Evolutionary conservation across 805 yeast species (phyloP).

Genomic region (Suhomyces canberraensis): DNA sequence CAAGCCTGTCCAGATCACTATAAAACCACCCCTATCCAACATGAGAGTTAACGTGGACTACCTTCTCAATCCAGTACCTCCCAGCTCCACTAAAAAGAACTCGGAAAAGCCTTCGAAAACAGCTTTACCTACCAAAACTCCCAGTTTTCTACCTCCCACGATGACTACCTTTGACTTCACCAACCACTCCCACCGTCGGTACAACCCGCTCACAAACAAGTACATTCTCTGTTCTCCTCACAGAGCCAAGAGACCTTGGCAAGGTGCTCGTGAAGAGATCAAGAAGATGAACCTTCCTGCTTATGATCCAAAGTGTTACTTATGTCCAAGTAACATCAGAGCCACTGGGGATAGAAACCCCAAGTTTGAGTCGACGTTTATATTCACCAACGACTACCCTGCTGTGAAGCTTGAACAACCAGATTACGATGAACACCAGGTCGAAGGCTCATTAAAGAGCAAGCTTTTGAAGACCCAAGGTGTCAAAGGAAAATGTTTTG

Average conservation of each 20-base stretch:
- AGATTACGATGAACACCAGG: constrained; percentile 25
- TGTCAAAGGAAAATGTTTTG: constrained; percentile 66
- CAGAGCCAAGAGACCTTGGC: constrained; percentile 78
- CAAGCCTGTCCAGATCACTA: background rate
- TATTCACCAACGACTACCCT: constrained; percentile 67
- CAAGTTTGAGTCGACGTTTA: constrained; percentile 51
- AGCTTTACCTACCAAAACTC: no score
- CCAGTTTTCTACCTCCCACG: no score
- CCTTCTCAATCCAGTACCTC: constrained; percentile 19
- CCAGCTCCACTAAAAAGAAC: no score
- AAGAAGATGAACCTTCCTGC: constrained; percentile 42
- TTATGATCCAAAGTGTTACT: constrained; percentile 64
- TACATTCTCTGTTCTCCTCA: constrained; percentile 77
- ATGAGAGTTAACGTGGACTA: constrained; percentile 13
- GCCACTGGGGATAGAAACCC: constrained; percentile 63
- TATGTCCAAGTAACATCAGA: constrained; percentile 69
- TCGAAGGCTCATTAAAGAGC: constrained; percentile 25
- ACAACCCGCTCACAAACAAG: constrained; percentile 64
- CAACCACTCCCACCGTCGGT: constrained; percentile 65
- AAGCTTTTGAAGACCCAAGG: constrained; percentile 53
- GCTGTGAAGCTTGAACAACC: constrained; percentile 64
- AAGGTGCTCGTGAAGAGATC: constrained; percentile 62
- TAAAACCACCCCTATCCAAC: background rate
- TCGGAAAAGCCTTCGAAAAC: no score
- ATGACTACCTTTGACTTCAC: constrained; percentile 54